Conservation (phyloP, 2,329 filamentous ascomycete genomes). For the Pseudopithomyces maydicus region DNA sequence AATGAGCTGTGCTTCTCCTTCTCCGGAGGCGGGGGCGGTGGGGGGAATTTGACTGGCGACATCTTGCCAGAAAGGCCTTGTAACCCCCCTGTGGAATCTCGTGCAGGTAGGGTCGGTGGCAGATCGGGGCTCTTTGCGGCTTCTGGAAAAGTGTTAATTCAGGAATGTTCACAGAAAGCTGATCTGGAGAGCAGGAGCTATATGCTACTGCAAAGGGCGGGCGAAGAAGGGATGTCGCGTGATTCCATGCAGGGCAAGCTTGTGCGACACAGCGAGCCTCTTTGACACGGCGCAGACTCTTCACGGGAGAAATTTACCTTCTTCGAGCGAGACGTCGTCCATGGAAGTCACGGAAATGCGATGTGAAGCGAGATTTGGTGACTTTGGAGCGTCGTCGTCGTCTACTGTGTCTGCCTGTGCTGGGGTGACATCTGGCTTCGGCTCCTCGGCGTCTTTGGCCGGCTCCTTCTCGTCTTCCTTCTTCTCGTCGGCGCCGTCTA, state of each 20-base stretch:
- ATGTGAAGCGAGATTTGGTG: conserved; percentile 58
- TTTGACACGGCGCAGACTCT: conserved; percentile 16
- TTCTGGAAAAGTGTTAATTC: conserved; percentile 32
- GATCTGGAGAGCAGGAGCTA: background rate
- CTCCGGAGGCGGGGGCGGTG: conserved; percentile 41
- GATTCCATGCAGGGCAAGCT: background rate
- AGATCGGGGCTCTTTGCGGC: conserved; percentile 26
- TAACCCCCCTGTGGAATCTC: conserved; percentile 46
- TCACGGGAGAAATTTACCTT: conserved; percentile 52
- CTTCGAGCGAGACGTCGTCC: conserved; percentile 68
- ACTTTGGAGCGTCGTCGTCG: conserved; percentile 46
- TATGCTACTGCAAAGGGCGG: background rate
- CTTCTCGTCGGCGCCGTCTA: conserved; percentile 10
- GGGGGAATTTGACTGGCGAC: conserved; percentile 63
- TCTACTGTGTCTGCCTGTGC: conserved; percentile 38
- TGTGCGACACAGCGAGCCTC: conserved; percentile 3
- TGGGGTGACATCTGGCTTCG: conserved; percentile 47
- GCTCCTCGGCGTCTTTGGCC: conserved; percentile 22
- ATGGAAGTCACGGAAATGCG: conserved; percentile 63
- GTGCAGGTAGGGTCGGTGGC: conserved; percentile 62
- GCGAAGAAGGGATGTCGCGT: conserved; percentile 11
- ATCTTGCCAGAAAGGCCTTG: conserved; percentile 75
- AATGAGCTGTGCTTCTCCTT: conserved; percentile 37
- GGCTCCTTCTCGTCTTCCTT: conserved; percentile 5
- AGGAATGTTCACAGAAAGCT: background rate